Base-by-base conservation (phyloP, 306 rosid genomes). In the Lathyrus sativus region DNA sequence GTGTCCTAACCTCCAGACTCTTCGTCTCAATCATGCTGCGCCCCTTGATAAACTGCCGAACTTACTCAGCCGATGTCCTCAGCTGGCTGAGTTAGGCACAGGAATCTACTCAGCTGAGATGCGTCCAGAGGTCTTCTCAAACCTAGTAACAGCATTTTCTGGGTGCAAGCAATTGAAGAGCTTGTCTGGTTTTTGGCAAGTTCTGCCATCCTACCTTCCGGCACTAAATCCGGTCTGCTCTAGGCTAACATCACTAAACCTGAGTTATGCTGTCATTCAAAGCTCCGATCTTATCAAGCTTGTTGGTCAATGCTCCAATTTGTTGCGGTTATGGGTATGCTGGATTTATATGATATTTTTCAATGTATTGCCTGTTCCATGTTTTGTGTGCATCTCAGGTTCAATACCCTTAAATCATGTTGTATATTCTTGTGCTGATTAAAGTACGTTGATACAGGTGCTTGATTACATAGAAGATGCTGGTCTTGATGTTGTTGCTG, bases 101-200 rank as follows among this genome's bases (percentile, higher is more conserved):
- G 97, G 98, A 11, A 71, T 80, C 15, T 89, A 78, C 76, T 67
- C 93, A 2, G 75, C 93, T 45, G 98, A 93, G 62, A 67, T 85
- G 84, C 85, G 81, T 58, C 79, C 88, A 26, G 96, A 90, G 28
- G 81, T 88, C 35, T 85, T 83, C 65, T 79, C 89, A 18, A 88
- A 82, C 73, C 75, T 90, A 14, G 58, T 75, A 2, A 78, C 79
- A 3, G 86, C 88, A 18, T 63, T 90, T 46, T 76, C 86, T 4
- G 79, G 71, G 45, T 93, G 96, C 79, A 85, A 85, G 72, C 81
- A 80, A 61, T 70, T 93, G 81, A 86, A 79, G 80, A 74, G 85
- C 74, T 73, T 93, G 51, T 90, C 97, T 41, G 93, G 96, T 22
- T 88, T 90, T 69, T 93, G 98, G 97, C 96, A 93, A 17, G 91